Conservation (phyloP, 306 rosid species). For the Pyrus betulifolia region DNA sequence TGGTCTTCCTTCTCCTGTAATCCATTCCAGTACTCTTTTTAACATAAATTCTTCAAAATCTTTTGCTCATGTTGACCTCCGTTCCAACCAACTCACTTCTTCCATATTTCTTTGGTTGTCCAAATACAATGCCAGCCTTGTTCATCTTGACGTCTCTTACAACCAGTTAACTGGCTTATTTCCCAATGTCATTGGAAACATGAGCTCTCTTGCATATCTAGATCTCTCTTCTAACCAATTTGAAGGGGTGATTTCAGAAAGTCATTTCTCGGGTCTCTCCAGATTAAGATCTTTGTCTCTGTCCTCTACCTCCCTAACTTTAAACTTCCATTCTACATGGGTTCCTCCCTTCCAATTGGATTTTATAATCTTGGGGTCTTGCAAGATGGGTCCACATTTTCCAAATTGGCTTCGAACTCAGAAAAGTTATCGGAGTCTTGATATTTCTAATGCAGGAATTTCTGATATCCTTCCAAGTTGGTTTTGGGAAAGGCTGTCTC, state of each 20-base stretch:
- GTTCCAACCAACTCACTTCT: background rate
- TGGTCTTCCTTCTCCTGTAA: background rate
- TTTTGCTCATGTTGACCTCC: background rate
- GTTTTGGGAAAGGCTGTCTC: background rate
- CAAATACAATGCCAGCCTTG: background rate
- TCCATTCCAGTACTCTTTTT: background rate
- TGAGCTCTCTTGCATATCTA: background rate
- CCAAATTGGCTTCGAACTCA: background rate
- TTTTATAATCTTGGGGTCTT: accelerated
- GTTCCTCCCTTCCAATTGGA: background rate
- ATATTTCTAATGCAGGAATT: background rate
- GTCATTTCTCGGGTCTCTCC: background rate
- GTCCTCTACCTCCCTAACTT: background rate
- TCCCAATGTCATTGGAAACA: background rate
- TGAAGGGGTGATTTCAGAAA: background rate
- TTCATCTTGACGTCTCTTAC: background rate
- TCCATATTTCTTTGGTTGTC: background rate
- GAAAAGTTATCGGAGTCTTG: accelerated
- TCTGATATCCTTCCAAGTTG: background rate
- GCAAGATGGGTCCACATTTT: background rate
- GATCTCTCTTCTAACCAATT: background rate
- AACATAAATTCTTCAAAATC: background rate
- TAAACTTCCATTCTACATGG: no score
- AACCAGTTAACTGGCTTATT: background rate
- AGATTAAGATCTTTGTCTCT: accelerated